Percentiles rank a stretch among this genome's conserved stretches.
Conservation (phyloP, 805 yeast genomes). For the Kazachstania psychrophila region DNA sequence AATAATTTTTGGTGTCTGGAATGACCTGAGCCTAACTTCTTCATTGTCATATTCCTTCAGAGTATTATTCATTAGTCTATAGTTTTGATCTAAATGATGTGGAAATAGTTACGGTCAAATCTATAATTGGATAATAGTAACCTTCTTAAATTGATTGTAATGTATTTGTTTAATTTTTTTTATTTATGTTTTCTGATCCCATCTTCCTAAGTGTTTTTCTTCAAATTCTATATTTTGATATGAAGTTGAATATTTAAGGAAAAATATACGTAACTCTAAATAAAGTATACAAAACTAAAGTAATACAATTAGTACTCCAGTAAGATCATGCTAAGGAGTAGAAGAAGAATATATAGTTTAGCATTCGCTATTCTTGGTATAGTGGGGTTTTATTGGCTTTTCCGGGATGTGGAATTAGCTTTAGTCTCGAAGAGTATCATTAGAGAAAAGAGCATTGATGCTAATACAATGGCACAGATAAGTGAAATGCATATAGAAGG, state of each 20-base stretch:
- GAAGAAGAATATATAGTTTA: conserved; percentile 18
- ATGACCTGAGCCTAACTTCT: not conserved
- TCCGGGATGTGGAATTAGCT: conserved; percentile 3
- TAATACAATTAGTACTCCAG: too few species aligned
- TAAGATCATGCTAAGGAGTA: conserved; percentile 26
- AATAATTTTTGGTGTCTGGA: not conserved
- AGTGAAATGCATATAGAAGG: not conserved
- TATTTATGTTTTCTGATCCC: too few species aligned
- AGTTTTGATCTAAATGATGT: too few species aligned
- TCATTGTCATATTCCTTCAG: not conserved
- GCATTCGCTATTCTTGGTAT: conserved; percentile 4
- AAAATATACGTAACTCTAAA: too few species aligned
- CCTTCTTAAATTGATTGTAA: too few species aligned
- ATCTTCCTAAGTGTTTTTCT: not conserved
- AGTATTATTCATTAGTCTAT: not conserved
- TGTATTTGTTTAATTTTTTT: too few species aligned
- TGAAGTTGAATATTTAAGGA: too few species aligned
- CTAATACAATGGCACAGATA: not conserved
- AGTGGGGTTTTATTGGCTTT: not conserved
- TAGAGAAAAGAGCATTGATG: conserved; percentile 1
- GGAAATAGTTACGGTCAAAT: too few species aligned
- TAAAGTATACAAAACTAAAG: not conserved
- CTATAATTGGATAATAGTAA: too few species aligned
- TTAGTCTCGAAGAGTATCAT: conserved; percentile 3
- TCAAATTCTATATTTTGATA: too few species aligned